A percentile compares a stretch with the other conserved stretches of the same genome.
phyloP scores from a whole-genome alignment of 2,329 filamentous ascomycete species.

The Exserohilum turcica region DNA sequence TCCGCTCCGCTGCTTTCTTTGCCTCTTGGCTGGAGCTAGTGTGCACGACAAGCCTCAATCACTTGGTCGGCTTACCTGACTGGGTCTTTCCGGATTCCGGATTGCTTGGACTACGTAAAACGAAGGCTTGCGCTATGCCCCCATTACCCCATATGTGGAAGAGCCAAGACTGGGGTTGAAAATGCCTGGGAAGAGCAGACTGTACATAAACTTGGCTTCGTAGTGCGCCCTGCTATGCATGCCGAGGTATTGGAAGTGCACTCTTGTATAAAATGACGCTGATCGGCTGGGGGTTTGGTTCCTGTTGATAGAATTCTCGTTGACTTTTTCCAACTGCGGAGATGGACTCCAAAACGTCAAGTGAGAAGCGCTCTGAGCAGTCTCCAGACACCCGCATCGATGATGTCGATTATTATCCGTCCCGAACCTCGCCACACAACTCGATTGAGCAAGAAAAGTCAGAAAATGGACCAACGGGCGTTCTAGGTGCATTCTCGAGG shows the following conservation, averaged over 20 bases:
- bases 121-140: not conserved
- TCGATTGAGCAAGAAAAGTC: slow-evolving; percentile 6
- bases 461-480: not conserved
- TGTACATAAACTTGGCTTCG: not conserved
- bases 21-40: slow-evolving; percentile 11
- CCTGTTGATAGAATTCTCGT: not conserved
- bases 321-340: not conserved
- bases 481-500: slow-evolving; percentile 9
- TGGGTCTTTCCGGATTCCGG: not conserved
- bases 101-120: slow-evolving; percentile 6
- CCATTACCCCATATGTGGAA: slow-evolving; percentile 1
- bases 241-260: not conserved
- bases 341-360: slow-evolving; percentile 11
- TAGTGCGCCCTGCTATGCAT: not conserved
- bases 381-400: slow-evolving; percentile 8
- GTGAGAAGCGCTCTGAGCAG: slow-evolving; percentile 11
- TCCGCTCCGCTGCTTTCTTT: slow-evolving; percentile 7
- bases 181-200: not conserved
- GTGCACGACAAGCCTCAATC: not conserved
- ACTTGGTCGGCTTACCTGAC: slow-evolving; percentile 1
- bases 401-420: slow-evolving; percentile 1
- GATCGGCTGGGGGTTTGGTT: not conserved
- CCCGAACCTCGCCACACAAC: not conserved
- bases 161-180: slow-evolving; percentile 7
- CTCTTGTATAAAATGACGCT: not conserved